A percentile compares a stretch with the other conserved stretches of the same genome.
phyloP scores from a whole-genome alignment of 306 rosid genomes.

The Quercus robur region DNA sequence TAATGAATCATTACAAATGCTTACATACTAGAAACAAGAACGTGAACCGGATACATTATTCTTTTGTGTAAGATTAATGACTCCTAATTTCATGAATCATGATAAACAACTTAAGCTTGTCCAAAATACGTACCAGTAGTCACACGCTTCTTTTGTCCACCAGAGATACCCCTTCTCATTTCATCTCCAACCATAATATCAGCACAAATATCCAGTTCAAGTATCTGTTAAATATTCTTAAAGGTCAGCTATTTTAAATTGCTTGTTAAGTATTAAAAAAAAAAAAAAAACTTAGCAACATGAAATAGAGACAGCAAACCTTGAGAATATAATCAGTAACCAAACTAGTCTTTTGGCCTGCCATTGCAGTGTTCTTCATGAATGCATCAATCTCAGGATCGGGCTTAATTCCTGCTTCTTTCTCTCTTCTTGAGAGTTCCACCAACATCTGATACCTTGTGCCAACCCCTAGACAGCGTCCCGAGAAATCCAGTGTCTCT shows the following conservation, averaged over 20 bases:
- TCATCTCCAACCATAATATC: constrained; percentile 52
- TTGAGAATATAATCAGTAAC: constrained; percentile 60
- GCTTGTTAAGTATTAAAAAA: not conserved
- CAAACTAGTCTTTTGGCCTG: constrained; percentile 60
- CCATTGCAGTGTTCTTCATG: constrained; percentile 65
- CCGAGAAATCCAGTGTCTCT: constrained; percentile 69
- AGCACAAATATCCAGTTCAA: constrained; percentile 59
- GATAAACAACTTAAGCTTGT: not conserved
- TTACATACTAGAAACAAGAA: not conserved
- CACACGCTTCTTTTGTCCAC: constrained; percentile 60
- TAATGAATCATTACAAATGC: not conserved
- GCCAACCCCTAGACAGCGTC: constrained; percentile 73
- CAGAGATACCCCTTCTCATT: constrained; percentile 62
- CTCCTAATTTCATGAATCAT: not conserved
- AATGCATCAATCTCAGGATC: constrained; percentile 71
- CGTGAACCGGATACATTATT: not conserved
- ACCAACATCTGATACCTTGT: constrained; percentile 58
- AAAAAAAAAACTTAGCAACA: not conserved
- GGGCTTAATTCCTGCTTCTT: constrained; percentile 62
- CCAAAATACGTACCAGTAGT: constrained; percentile 42
- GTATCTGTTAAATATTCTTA: constrained; percentile 26
- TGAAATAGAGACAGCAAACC: constrained; percentile 8
- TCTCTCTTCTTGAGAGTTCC: constrained; percentile 69
- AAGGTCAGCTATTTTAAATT: not conserved
- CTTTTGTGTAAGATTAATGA: not conserved